These are phyloP conservation scores for Kazachstania sp. DNA, from an alignment of 1,139 yeast genomes.

Conservation along the genomic window DNA sequence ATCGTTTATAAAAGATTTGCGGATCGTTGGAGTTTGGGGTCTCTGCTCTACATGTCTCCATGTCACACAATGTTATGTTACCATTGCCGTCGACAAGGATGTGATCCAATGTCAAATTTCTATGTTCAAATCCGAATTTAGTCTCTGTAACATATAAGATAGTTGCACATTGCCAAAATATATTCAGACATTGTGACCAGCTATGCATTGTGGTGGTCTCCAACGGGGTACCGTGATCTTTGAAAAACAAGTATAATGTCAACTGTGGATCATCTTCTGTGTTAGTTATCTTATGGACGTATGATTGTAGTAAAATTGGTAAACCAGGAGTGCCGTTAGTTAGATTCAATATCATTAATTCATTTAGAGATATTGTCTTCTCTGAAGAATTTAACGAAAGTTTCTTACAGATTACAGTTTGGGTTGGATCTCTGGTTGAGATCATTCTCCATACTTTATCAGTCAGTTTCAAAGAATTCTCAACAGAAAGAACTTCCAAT, in stretches of 20 bases:
- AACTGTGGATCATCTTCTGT: conserved; percentile 2
- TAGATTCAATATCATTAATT: conserved; percentile 19
- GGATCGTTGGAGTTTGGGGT: conserved; percentile 19
- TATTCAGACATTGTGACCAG: conserved; percentile 45
- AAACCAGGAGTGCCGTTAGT: conserved; percentile 27
- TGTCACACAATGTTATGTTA: conserved; percentile 48
- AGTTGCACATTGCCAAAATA: conserved; percentile 47
- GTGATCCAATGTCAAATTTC: conserved; percentile 62
- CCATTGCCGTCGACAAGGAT: conserved; percentile 34
- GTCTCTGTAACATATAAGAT: conserved; percentile 45
- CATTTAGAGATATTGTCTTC: conserved; percentile 22
- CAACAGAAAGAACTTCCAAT: conserved; percentile 9
- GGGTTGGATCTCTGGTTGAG: conserved; percentile 8
- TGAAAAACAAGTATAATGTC: conserved; percentile 20
- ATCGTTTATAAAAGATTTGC: conserved; percentile 30
- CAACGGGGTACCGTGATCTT: conserved; percentile 27
- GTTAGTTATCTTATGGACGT: conserved; percentile 14
- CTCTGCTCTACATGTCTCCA: conserved; percentile 44
- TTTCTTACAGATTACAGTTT: conserved; percentile 17
- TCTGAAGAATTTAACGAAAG: conserved; percentile 17
- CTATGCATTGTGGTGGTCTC: conserved; percentile 29
- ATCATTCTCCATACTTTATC: conserved; percentile 16
- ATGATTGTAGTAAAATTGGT: conserved; percentile 20
- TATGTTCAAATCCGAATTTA: conserved; percentile 50
- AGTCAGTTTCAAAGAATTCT: conserved; percentile 11